A percentile compares a stretch with the other conserved stretches of the same genome.
Conservation (phyloP, 164 flowering plant genomes). For the Aristolochia contorta region DNA sequence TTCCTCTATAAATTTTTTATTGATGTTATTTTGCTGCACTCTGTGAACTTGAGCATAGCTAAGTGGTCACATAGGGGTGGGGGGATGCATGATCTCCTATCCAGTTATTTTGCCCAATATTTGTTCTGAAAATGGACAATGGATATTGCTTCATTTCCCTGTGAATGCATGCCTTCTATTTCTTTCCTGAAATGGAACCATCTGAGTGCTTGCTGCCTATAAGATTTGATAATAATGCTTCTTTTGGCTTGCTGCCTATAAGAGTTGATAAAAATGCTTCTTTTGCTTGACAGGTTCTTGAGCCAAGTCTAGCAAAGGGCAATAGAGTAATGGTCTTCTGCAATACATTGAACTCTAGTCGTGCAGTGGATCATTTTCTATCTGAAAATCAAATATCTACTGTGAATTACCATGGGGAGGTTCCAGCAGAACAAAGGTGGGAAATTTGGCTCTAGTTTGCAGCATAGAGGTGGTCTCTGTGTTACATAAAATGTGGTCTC, state of each 20-base stretch:
- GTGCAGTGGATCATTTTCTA: slow-evolving; percentile 96
- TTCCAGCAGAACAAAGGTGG: slow-evolving; percentile 94
- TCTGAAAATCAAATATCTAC: slow-evolving; percentile 76
- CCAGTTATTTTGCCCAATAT: no score
- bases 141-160: no score
- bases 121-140: no score
- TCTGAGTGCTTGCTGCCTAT: background rate
- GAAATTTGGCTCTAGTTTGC: background rate
- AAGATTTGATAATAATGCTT: no score
- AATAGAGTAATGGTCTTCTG: slow-evolving; percentile 97
- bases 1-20: no score
- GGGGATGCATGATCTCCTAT: no score
- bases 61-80: no score
- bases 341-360: slow-evolving; percentile 89
- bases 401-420: slow-evolving; percentile 97
- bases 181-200: background rate
- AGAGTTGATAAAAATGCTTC: background rate
- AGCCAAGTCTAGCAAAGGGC: slow-evolving; percentile 92
- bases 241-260: background rate
- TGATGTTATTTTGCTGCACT: no score
- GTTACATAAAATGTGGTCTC: no score
- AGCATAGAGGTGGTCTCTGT: no score
- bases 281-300: slow-evolving; percentile 58
- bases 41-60: no score
- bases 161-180: no score